Conservation (phyloP, 2,329 filamentous ascomycete species). For the Hypomyces perniciosus region DNA sequence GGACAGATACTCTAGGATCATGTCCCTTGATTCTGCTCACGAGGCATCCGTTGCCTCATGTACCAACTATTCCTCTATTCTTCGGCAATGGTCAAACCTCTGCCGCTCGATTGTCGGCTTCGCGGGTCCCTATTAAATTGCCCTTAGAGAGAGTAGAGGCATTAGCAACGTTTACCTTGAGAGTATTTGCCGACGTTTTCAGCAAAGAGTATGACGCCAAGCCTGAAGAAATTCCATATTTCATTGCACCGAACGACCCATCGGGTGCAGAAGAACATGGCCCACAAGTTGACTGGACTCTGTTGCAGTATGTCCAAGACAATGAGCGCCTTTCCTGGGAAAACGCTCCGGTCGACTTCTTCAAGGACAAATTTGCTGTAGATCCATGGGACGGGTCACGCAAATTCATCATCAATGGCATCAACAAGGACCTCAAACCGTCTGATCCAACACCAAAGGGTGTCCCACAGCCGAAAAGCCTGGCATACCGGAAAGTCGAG, state of each 20-base stretch:
- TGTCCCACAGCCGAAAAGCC: constrained; percentile 42
- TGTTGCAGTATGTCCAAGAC: constrained; percentile 38
- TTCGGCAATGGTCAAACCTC: constrained; percentile 60
- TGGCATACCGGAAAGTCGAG: constrained; percentile 33
- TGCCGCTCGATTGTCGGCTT: constrained; percentile 43
- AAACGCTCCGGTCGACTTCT: constrained; percentile 42
- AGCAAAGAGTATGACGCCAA: constrained; percentile 74
- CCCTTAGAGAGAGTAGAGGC: constrained; percentile 39
- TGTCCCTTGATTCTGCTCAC: constrained; percentile 67
- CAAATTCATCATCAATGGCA: constrained; percentile 50
- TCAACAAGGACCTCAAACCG: constrained; percentile 54
- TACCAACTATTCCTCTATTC: constrained; percentile 67
- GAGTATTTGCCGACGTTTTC: constrained; percentile 77
- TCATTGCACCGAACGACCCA: constrained; percentile 57
- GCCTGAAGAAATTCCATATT: constrained; percentile 68
- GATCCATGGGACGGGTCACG: constrained; percentile 59
- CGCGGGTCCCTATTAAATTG: constrained; percentile 39
- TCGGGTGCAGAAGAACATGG: constrained; percentile 16
- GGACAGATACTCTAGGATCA: constrained; percentile 53
- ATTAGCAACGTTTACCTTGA: constrained; percentile 68
- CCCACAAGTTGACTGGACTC: constrained; percentile 54
- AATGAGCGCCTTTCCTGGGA: constrained; percentile 33
- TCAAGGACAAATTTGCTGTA: constrained; percentile 46
- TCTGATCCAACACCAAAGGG: constrained; percentile 58
- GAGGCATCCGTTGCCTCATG: constrained; percentile 52